Percentiles rank a stretch among this genome's conserved stretches.
phyloP scores from a whole-genome alignment of 305 asterid genomes.

The Fraxinus angustifolia region DNA sequence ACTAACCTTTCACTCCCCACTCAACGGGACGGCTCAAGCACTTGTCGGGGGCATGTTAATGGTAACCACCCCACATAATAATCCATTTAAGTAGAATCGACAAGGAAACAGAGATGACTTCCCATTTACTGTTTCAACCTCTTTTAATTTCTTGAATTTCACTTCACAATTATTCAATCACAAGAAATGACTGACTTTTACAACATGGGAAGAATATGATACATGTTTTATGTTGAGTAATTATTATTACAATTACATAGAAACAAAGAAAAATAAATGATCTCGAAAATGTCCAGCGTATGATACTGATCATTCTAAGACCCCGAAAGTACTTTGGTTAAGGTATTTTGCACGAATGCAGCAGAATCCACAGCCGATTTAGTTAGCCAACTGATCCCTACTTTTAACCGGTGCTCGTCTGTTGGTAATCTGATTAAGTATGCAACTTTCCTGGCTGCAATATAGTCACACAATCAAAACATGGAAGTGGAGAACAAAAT shows the following conservation, averaged over 20 bases:
- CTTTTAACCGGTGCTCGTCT: slow-evolving; percentile 81
- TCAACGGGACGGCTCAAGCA: not conserved
- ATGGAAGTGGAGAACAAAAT: not conserved
- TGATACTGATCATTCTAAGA: not conserved
- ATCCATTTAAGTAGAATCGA: not conserved
- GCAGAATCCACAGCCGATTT: slow-evolving; percentile 77
- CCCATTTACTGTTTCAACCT: not conserved
- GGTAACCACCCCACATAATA: not conserved
- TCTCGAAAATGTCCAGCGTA: not conserved
- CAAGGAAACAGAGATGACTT: not conserved
- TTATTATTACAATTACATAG: not conserved
- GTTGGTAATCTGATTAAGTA: slow-evolving; percentile 85
- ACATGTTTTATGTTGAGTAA: not conserved
- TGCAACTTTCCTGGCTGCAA: slow-evolving; percentile 85
- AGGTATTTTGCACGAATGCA: slow-evolving; percentile 60
- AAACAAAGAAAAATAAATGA: not conserved
- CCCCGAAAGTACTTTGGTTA: slow-evolving; percentile 57
- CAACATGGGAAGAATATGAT: not conserved
- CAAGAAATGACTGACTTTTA: not conserved
- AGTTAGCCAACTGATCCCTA: slow-evolving; percentile 85
- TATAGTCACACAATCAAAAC: not conserved
- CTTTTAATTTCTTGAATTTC: not conserved
- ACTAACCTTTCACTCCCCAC: no score
- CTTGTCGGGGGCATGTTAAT: not conserved
- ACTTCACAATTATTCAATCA: not conserved